Base-by-base conservation (phyloP, 345 rosid genomes). In the Citrus hindsii region DNA sequence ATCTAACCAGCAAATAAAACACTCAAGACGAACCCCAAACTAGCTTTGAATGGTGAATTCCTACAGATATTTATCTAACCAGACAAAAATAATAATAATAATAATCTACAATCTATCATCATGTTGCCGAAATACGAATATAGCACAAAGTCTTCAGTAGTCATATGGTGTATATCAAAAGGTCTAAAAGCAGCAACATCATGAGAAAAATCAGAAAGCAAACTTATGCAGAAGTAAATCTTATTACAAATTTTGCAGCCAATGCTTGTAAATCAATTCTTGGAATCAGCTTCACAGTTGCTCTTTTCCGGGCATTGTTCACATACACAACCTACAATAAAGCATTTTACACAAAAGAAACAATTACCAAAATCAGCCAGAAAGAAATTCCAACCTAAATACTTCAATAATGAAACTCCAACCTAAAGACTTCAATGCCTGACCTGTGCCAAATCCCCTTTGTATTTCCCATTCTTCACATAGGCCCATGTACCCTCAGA, bases 371-470 rank as follows among this genome's bases (percentile, higher is more conserved):
- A 71, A 60, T 58, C 24, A 62, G 65, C 60, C 35, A 74, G 4
- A 80, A 71, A 75, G 53, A 66, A 70, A 38, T 69, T 62, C 58
- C 66, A 22, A 25, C 42, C 66, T 69, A 75, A 61, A 59, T 56
- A 72, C 18, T 18, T 66, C 27, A 38, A 77, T 9, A 32, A 4
- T 32, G 53, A 66, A 70, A 38, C 67, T 62, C 61, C 66, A 22
- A 25, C 42, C 71, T 69, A 75, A 58, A 59, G 61, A 72, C 18
- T 18, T 66, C 27, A 38, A 77, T 9, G 51, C 2, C 25, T 25
- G 77, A 96, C 99, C 97, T 92, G 91, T 30, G 93, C 92, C 70
- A 96, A 85, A 85, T 94, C 99, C 71, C 99, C 99, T 85, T 96
- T 94, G 83, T 96, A 94, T 81, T 82, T 96, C 30, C 99, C 99